Percentiles rank a stretch among this genome's conserved stretches.
Evolutionary conservation across 352 stramenopile genomes (phyloP).

Genomic region (Phytophthora pisi): DNA sequence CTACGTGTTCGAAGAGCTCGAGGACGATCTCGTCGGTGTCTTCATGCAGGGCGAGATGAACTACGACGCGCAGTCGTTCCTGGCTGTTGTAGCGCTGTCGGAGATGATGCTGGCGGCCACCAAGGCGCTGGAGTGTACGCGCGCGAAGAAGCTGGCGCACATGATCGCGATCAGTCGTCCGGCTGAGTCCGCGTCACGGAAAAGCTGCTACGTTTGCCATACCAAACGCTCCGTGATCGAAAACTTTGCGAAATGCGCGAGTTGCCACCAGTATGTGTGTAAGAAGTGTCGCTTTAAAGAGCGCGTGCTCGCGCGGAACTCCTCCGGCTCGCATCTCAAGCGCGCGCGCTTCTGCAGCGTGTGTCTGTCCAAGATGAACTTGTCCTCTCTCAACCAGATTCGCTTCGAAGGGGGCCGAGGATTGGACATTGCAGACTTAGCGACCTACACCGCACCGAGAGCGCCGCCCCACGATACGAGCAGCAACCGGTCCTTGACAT

Average conservation of each 20-base stretch:
- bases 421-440: background rate
- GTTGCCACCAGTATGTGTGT: conserved; percentile 22
- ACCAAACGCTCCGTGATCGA: conserved; percentile 22
- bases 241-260: conserved; percentile 14
- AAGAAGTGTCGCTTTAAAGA: conserved; percentile 25
- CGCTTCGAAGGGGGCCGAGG: background rate
- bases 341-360: conserved; percentile 16
- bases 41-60: conserved; percentile 28
- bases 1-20: conserved; percentile 40
- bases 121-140: conserved; percentile 13
- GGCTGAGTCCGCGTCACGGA: background rate
- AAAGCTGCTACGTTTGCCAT: conserved; percentile 10
- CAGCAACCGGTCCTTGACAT: conserved; percentile 21
- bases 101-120: conserved; percentile 7
- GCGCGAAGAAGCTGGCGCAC: conserved; percentile 16
- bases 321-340: conserved; percentile 6
- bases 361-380: conserved; percentile 22
- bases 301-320: conserved; percentile 15
- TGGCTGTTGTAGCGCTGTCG: conserved; percentile 3
- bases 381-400: conserved; percentile 15
- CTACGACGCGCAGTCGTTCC: background rate
- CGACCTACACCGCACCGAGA: background rate
- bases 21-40: conserved; percentile 24
- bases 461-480: background rate
- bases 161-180: background rate